Conservation (phyloP, 2,329 filamentous ascomycete species). For the Botryotinia globosa region DNA sequence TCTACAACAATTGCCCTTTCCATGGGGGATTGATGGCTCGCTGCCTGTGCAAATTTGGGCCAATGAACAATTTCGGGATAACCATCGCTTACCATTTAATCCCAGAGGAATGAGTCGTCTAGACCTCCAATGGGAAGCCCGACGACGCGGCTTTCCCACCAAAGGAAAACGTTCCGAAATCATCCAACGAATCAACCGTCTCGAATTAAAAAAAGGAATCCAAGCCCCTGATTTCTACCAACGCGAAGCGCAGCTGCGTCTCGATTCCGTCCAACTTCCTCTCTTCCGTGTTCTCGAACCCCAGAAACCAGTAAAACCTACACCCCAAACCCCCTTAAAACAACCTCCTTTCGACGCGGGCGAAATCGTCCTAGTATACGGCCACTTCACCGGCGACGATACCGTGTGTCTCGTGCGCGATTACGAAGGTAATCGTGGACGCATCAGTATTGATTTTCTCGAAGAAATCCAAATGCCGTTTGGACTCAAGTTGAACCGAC, state of each 20-base stretch:
- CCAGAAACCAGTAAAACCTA: background rate
- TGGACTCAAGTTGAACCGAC: constrained; percentile 14
- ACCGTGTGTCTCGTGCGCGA: constrained; percentile 1
- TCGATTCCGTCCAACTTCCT: background rate
- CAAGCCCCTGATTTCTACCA: background rate
- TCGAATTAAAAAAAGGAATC: background rate
- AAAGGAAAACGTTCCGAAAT: background rate
- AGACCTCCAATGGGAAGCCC: constrained; percentile 12
- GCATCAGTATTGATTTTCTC: background rate
- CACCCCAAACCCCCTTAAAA: background rate
- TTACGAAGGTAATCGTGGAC: constrained; percentile 9
- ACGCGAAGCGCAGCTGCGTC: background rate
- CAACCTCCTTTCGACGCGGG: background rate
- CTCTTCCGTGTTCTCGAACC: background rate
- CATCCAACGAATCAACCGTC: background rate
- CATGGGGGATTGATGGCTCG: constrained; percentile 13
- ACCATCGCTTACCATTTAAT: constrained; percentile 1
- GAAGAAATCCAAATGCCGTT: background rate
- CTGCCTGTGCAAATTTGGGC: background rate
- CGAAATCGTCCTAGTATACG: constrained; percentile 1
- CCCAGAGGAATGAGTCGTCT: background rate
- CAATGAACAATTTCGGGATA: background rate
- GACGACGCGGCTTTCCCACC: background rate
- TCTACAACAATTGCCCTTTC: constrained; percentile 7
- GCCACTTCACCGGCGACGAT: background rate